Base-by-base conservation (phyloP, 306 rosid genomes). In the Vigna nakashimae region DNA sequence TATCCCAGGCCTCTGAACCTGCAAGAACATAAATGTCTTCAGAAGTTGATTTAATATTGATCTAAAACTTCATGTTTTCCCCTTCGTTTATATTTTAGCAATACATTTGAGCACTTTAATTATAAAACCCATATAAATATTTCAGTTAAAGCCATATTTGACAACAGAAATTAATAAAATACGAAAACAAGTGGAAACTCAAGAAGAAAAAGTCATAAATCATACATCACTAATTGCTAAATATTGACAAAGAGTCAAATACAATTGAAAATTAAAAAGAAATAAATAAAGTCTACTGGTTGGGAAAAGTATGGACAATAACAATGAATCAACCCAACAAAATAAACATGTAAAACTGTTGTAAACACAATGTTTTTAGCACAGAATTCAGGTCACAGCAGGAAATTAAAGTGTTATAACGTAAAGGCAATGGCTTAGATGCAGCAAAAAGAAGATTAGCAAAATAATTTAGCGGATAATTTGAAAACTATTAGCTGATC, bases 1-100 rank as follows among this genome's bases (percentile, higher is more conserved):
- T 74, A 95, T 95, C 81, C 82, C 80, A 7, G 99, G 98, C 86
- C 99, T 92, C 82, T 92, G 98, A 45, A 95, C 99, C 99, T 95
- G 89, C 78, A 84, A 82, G 40, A 59, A 72, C 57, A 71, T 26
- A 52, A 34, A 58, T 13, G 67, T 36, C 42, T 50, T 81, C 56
- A 72, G 65, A 79, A 66, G 26, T 73, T 40, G 53, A 53, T 68
- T 28, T 53, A 52, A 26, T 50, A 72, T 53, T 68, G 28, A 32
- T 62, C 38, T 17, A 59, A 77, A 77, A 40, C 57, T 36, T 62
- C 60, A 57, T 15, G 20, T 49, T 34, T 14, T 6, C 51, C 59
- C 46, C n/a, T 38, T 48, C 69, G 49, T 53, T 67, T 78, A 81
- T 46, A 68, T 62, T 70, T 79, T 45, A 50, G 77, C 16, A 82